A percentile compares a stretch with the other conserved stretches of the same genome.
Evolutionary conservation across 2,329 filamentous ascomycete species (phyloP).

Genomic region (Aspergillus viridinutans): DNA sequence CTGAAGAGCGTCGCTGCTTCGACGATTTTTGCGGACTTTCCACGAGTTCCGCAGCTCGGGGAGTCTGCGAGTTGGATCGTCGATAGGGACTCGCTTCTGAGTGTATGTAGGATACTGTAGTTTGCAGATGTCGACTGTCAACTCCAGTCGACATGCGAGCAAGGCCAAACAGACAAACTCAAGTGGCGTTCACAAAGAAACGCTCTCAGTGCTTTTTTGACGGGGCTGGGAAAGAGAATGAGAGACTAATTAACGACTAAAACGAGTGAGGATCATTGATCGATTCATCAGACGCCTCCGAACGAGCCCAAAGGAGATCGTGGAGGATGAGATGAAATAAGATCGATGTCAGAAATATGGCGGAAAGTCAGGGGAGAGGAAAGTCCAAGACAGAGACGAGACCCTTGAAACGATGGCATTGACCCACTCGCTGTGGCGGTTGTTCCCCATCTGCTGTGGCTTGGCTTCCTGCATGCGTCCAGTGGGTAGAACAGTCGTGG

Average conservation of each 20-base stretch:
- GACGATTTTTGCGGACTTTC: slow-evolving; percentile 45
- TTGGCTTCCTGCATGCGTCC: slow-evolving; percentile 9
- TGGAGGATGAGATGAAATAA: slow-evolving; percentile 6
- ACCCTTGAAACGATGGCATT: slow-evolving; percentile 5
- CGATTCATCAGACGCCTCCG: slow-evolving; percentile 23
- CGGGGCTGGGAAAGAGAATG: slow-evolving; percentile 9
- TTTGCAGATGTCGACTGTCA: slow-evolving; percentile 47
- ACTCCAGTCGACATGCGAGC: slow-evolving; percentile 54
- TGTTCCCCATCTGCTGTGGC: slow-evolving; percentile 8
- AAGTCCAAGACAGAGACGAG: slow-evolving; percentile 1
- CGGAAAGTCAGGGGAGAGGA: slow-evolving; percentile 6
- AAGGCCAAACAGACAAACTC: slow-evolving; percentile 16
- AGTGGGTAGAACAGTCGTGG: not conserved
- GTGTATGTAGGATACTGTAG: slow-evolving; percentile 52
- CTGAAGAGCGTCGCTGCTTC: slow-evolving; percentile 33
- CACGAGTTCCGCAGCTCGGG: slow-evolving; percentile 38
- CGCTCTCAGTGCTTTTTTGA: slow-evolving; percentile 4
- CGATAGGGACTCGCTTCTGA: slow-evolving; percentile 45
- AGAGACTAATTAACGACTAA: slow-evolving; percentile 22
- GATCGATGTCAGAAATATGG: slow-evolving; percentile 5
- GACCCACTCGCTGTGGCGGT: slow-evolving; percentile 16
- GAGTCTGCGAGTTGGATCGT: slow-evolving; percentile 51
- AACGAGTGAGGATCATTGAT: slow-evolving; percentile 27
- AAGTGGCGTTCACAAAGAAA: slow-evolving; percentile 18
- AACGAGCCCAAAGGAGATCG: slow-evolving; percentile 19